phyloP scores from a whole-genome alignment of 1,284 basidiomycete species.

The Apiotrichum akiyoshidainum region DNA sequence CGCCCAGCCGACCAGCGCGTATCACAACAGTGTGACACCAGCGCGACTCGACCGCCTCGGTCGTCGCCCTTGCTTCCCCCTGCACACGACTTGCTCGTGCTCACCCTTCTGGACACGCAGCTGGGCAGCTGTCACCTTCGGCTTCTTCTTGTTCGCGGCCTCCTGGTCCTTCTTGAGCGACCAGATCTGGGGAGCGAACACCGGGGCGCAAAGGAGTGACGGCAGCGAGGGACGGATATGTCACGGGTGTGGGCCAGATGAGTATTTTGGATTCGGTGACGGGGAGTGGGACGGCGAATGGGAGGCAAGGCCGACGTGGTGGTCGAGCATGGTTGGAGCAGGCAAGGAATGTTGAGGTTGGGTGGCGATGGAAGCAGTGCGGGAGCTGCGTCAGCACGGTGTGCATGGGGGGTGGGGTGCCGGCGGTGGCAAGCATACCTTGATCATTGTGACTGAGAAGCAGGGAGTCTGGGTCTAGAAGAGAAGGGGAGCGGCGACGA shows the following conservation, averaged over 20 bases:
- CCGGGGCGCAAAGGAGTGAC: neutral
- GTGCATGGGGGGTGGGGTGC: neutral
- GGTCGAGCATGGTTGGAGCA: too few species aligned
- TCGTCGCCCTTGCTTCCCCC: too few species aligned
- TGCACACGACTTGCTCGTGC: slow-evolving; percentile 17
- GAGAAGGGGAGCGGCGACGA: neutral
- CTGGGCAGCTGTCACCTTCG: slow-evolving; percentile 95
- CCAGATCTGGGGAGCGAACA: slow-evolving; percentile 68
- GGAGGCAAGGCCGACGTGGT: neutral
- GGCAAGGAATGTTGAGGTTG: neutral
- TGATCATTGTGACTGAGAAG: slow-evolving; percentile 50
- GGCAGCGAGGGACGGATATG: neutral
- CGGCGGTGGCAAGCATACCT: slow-evolving; percentile 45
- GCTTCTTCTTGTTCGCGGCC: slow-evolving; percentile 88
- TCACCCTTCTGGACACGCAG: slow-evolving; percentile 97
- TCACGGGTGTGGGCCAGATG: too few species aligned
- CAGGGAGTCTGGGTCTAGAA: neutral
- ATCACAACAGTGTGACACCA: too few species aligned
- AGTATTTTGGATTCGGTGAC: neutral
- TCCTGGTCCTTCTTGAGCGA: slow-evolving; percentile 93
- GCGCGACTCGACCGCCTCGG: too few species aligned
- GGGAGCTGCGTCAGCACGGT: slow-evolving; percentile 4
- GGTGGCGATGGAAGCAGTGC: slow-evolving; percentile 1
- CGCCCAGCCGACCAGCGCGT: too few species aligned
- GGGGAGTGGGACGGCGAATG: neutral